Conservation (phyloP, 192 early-diverging fungal species). For the Entrophospora sp. region DNA sequence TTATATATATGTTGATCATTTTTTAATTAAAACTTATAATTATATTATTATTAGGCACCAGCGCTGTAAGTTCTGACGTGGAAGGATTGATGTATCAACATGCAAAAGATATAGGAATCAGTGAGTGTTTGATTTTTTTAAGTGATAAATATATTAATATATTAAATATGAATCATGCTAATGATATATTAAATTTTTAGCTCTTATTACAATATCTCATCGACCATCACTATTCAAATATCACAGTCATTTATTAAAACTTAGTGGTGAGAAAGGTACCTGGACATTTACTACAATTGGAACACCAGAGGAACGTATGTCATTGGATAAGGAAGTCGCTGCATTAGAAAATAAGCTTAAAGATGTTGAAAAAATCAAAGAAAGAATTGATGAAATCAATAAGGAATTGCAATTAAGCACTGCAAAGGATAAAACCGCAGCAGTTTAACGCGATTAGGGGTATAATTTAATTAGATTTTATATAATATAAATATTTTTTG, state of each 20-base stretch:
- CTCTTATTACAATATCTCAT: conserved; percentile 91
- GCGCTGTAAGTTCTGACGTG: conserved; percentile 84
- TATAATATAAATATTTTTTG: too few relatives aligned
- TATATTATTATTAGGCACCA: conserved; percentile 26
- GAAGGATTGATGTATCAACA: conserved; percentile 86
- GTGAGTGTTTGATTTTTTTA: conserved; percentile 21
- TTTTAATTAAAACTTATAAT: not conserved
- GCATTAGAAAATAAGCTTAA: conserved; percentile 48
- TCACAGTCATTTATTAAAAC: conserved; percentile 84
- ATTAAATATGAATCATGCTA: not conserved
- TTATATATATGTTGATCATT: too few relatives aligned
- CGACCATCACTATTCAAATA: conserved; percentile 92
- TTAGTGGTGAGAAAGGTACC: conserved; percentile 89
- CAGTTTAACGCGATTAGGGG: too few relatives aligned
- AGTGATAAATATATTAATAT: not conserved
- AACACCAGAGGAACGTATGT: conserved; percentile 72
- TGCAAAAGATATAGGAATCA: conserved; percentile 76
- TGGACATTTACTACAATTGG: conserved; percentile 67
- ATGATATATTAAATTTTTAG: conserved; percentile 7
- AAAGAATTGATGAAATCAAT: conserved; percentile 40
- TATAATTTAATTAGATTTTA: too few relatives aligned
- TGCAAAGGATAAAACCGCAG: conserved; percentile 30
- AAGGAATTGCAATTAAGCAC: conserved; percentile 42
- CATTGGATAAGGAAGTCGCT: conserved; percentile 81
- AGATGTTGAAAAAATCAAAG: conserved; percentile 38